Evolutionary conservation across 495 filamentous ascomycete species (phyloP).

Genomic region (Niebla homalea): DNA sequence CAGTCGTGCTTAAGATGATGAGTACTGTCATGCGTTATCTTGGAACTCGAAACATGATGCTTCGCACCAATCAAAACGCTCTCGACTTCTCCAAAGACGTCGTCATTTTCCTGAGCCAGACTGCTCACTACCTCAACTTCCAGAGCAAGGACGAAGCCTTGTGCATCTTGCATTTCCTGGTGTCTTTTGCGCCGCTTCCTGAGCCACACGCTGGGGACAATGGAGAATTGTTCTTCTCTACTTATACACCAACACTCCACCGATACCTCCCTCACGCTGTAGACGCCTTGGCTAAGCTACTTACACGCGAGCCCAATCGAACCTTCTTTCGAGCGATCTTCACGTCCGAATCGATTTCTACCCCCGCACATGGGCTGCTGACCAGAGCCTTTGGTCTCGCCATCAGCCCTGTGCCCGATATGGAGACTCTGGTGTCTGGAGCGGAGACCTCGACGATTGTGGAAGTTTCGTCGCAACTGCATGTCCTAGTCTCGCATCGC

Average conservation of each 20-base stretch:
- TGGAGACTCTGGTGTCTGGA: constrained; percentile 18
- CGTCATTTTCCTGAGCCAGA: constrained; percentile 76
- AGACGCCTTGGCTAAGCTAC: constrained; percentile 79
- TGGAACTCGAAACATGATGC: constrained; percentile 76
- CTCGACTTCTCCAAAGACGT: constrained; percentile 96
- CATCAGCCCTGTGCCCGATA: constrained; percentile 70
- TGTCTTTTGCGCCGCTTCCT: constrained; percentile 73
- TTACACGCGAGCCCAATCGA: constrained; percentile 85
- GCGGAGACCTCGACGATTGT: neutral
- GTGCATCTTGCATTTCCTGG: constrained; percentile 73
- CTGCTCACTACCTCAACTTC: constrained; percentile 65
- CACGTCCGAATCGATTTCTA: constrained; percentile 46
- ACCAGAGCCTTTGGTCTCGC: constrained; percentile 82
- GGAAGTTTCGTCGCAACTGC: constrained; percentile 8
- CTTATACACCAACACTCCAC: constrained; percentile 68
- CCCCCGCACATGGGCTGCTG: constrained; percentile 63
- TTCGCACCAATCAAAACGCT: constrained; percentile 67
- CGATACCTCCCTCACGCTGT: constrained; percentile 81
- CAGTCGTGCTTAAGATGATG: constrained; percentile 64
- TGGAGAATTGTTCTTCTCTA: constrained; percentile 56
- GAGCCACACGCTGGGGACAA: constrained; percentile 38
- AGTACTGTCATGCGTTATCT: constrained; percentile 71
- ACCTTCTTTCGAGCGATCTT: constrained; percentile 72
- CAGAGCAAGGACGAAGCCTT: constrained; percentile 80
- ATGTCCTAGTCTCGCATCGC: constrained; percentile 43